A percentile compares a stretch with the other conserved stretches of the same genome.
Conservation (phyloP, 2,329 filamentous ascomycete genomes). For the Sordariomycetes sp. region DNA sequence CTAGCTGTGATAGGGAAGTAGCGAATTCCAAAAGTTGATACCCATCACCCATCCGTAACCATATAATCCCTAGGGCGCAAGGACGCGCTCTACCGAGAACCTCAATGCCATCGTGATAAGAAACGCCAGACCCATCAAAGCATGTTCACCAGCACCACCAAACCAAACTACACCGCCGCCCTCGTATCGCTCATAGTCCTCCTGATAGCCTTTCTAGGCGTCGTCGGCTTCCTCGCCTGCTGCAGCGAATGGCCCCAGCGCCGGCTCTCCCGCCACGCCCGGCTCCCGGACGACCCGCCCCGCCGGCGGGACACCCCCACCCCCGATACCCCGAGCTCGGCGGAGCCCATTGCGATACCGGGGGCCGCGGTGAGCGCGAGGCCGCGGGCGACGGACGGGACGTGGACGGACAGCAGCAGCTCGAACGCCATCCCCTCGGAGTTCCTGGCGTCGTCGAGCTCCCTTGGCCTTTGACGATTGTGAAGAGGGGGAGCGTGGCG, state of each 20-base stretch:
- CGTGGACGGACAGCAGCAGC: not conserved
- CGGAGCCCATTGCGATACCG: not conserved
- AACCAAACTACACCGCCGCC: not conserved
- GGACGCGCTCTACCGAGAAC: not conserved
- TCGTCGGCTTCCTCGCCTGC: slow-evolving; percentile 1
- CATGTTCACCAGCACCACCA: not conserved
- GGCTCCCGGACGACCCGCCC: not conserved
- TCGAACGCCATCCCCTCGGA: not conserved
- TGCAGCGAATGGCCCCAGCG: not conserved
- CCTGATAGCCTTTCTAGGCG: not conserved
- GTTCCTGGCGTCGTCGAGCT: not conserved
- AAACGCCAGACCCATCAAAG: not conserved
- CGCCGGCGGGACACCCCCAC: not conserved
- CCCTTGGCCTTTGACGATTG: slow-evolving; percentile 1
- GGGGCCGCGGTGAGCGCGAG: not conserved
- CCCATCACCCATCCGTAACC: not conserved
- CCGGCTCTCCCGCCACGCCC: not conserved
- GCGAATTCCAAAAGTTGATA: not conserved
- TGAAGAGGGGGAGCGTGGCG: not conserved
- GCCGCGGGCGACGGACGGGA: not conserved
- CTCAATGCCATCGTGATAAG: not conserved
- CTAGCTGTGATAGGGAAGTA: not conserved
- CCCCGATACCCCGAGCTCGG: not conserved
- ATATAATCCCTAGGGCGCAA: not conserved
- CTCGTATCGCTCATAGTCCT: slow-evolving; percentile 3